Evolutionary conservation across 352 stramenopile genomes (phyloP).

Genomic region (Globisporangium cederbergense): DNA sequence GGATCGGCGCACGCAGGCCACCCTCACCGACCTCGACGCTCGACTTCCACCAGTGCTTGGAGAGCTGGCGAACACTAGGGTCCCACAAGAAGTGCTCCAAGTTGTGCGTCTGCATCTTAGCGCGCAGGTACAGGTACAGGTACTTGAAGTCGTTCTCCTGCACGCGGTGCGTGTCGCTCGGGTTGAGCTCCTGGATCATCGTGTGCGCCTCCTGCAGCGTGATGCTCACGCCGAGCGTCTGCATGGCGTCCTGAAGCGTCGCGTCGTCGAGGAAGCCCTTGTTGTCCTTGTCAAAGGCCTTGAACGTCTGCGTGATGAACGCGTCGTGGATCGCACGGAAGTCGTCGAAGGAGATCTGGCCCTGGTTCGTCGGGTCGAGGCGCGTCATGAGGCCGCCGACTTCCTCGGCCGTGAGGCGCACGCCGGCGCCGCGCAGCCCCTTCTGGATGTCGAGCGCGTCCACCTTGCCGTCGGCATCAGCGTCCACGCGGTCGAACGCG

Average conservation of each 20-base stretch:
- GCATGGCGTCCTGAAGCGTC: slow-evolving; percentile 59
- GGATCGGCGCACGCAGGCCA: slow-evolving; percentile 58
- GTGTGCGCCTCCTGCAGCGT: slow-evolving; percentile 69
- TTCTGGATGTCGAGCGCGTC: slow-evolving; percentile 74
- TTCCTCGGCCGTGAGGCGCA: slow-evolving; percentile 60
- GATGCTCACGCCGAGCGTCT: slow-evolving; percentile 59
- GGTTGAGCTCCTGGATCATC: slow-evolving; percentile 79
- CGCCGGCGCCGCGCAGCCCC: slow-evolving; percentile 54
- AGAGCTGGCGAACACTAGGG: slow-evolving; percentile 75
- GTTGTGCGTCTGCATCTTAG: slow-evolving; percentile 66
- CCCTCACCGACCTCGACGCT: slow-evolving; percentile 81
- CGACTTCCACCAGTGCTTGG: slow-evolving; percentile 85
- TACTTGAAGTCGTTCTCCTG: slow-evolving; percentile 82
- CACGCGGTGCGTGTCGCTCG: slow-evolving; percentile 56
- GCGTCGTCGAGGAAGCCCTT: slow-evolving; percentile 73
- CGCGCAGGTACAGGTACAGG: slow-evolving; percentile 73
- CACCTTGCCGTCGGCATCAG: slow-evolving; percentile 65
- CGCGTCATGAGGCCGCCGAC: slow-evolving; percentile 55
- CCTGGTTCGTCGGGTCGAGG: slow-evolving; percentile 68
- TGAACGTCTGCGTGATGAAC: slow-evolving; percentile 75
- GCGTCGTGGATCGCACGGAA: slow-evolving; percentile 74
- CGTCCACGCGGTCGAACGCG: slow-evolving; percentile 71
- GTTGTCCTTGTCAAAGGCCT: slow-evolving; percentile 54
- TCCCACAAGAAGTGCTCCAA: slow-evolving; percentile 82
- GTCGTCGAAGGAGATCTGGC: slow-evolving; percentile 67